Evolutionary conservation across 495 filamentous ascomycete species (phyloP).

Genomic region (Tetracladium marchalianum): DNA sequence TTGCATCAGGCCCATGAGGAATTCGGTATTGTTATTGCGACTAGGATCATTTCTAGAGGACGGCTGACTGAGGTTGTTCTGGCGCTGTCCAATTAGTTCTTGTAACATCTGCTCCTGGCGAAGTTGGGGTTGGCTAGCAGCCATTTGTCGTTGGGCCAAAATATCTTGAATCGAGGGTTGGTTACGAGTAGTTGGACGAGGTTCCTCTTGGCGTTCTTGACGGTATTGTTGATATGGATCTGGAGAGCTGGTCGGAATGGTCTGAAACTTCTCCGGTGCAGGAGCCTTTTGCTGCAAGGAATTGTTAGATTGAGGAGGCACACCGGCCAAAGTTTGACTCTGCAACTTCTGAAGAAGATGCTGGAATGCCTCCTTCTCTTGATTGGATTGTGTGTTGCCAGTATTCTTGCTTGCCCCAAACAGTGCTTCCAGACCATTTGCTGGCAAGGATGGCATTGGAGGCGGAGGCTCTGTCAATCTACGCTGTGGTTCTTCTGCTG

Average conservation of each 20-base stretch:
- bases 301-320: constrained; percentile 14
- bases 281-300: constrained; percentile 16
- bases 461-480: constrained; percentile 41
- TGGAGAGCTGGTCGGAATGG: constrained; percentile 2
- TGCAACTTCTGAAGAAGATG: constrained; percentile 77
- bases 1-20: constrained; percentile 47
- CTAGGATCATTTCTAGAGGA: constrained; percentile 29
- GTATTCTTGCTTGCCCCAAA: neutral
- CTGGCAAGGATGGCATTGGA: constrained; percentile 15
- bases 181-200: constrained; percentile 16
- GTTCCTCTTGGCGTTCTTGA: constrained; percentile 15
- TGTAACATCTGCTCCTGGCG: constrained; percentile 43
- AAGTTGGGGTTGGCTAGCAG: constrained; percentile 27
- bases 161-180: constrained; percentile 32
- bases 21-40: constrained; percentile 40
- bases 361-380: constrained; percentile 86
- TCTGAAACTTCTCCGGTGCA: constrained; percentile 5
- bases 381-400: constrained; percentile 25
- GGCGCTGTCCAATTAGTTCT: constrained; percentile 42
- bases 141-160: constrained; percentile 29
- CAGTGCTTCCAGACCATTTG: constrained; percentile 7
- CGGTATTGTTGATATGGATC: constrained; percentile 17
- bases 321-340: constrained; percentile 11
- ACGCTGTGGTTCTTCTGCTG: constrained; percentile 41
- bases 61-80: constrained; percentile 29